Conservation (phyloP, 1,139 yeast genomes). For the Meyerozyma sp. region DNA sequence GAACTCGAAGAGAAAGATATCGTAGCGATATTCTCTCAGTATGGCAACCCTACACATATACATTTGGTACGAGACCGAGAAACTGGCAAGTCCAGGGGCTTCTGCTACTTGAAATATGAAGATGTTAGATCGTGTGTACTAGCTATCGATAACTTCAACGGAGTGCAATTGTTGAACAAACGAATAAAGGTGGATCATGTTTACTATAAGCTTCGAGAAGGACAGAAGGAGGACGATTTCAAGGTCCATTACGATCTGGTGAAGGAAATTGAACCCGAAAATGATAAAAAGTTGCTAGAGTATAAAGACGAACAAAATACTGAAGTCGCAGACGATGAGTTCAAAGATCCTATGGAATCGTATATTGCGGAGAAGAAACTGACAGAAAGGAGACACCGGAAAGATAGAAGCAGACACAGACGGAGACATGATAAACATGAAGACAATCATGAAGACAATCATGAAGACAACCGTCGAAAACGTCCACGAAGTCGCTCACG, state of each 20-base stretch:
- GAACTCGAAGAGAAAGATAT: conserved; percentile 71
- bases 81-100: conserved; percentile 64
- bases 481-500: not conserved
- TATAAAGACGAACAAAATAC: not conserved
- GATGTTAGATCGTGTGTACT: conserved; percentile 76
- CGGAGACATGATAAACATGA: conserved; percentile 5
- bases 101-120: conserved; percentile 78
- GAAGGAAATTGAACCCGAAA: not conserved
- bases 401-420: conserved; percentile 3
- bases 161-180: conserved; percentile 53
- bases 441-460: not conserved
- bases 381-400: conserved; percentile 2
- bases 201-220: conserved; percentile 52
- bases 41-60: conserved; percentile 79
- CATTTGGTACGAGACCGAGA: conserved; percentile 65
- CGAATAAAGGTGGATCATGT: conserved; percentile 72
- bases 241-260: conserved; percentile 22
- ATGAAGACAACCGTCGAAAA: not conserved
- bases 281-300: not conserved
- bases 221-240: conserved; percentile 43
- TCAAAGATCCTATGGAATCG: conserved; percentile 12
- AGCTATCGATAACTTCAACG: conserved; percentile 87
- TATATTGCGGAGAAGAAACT: conserved; percentile 4
- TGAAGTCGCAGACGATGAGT: conserved; percentile 9
- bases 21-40: conserved; percentile 78